These are phyloP conservation scores for Malassezia yamatoensis DNA, from an alignment of 1,284 basidiomycete genomes.

Conservation along the genomic window DNA sequence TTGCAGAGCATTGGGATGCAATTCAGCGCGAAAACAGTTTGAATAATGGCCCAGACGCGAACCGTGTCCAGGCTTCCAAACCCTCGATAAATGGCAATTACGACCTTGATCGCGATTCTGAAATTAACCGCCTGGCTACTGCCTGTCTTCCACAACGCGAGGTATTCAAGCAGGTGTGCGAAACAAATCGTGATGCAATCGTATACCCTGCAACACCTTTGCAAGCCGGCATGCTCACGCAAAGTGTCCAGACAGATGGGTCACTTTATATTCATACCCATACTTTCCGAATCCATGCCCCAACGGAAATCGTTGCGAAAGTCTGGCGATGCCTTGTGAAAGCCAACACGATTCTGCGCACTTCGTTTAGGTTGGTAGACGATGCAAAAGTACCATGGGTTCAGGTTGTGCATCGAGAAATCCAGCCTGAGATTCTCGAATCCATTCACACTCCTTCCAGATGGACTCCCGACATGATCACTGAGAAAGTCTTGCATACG, in stretches of 20 bases:
- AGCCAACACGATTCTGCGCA: constrained; percentile 31
- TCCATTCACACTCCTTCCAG: neutral
- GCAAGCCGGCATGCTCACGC: constrained; percentile 41
- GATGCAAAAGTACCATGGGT: constrained; percentile 25
- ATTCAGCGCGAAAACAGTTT: too few species aligned
- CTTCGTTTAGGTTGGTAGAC: constrained; percentile 29
- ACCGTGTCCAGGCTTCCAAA: too few species aligned
- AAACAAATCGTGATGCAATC: neutral
- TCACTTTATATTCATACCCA: constrained; percentile 34
- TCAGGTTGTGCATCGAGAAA: constrained; percentile 22
- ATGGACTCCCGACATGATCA: neutral
- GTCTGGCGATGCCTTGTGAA: constrained; percentile 26
- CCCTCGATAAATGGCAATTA: too few species aligned
- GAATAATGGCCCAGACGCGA: too few species aligned
- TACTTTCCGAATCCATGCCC: constrained; percentile 15
- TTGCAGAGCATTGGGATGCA: neutral
- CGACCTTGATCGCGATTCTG: too few species aligned
- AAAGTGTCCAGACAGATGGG: constrained; percentile 27
- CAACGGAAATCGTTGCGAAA: constrained; percentile 2
- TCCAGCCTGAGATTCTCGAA: neutral
- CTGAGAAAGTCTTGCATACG: constrained; percentile 9
- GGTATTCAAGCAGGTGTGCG: too few species aligned
- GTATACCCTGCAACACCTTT: constrained; percentile 41
- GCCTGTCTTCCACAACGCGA: too few species aligned
- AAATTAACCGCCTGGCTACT: too few species aligned